Base-by-base conservation (phyloP, 148 eudicot species). In the Silene latifolia region DNA sequence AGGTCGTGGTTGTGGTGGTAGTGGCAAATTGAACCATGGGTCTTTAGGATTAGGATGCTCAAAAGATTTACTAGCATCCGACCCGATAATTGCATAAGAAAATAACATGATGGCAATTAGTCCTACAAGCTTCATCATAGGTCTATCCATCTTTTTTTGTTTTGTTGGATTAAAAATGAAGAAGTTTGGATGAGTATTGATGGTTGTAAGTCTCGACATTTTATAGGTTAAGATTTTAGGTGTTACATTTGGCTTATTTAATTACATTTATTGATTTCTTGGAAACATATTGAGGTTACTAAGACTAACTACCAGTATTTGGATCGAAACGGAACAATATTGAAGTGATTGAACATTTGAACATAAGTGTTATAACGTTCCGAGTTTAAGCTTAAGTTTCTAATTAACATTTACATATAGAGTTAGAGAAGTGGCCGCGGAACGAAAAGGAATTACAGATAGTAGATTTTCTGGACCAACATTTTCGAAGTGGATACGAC, bases 1-100 rank as follows among this genome's bases (percentile, higher is more conserved):
- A 3, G 63, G 70, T 20, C 74, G 51, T 61, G 82, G 74, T 39
- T 79, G 74, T 17, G 54, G 69, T 46, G 82, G 82, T 15, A 79
- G 15, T 6, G 57, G 46, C 24, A 25, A 23, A 10, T 59, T 60
- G 61, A 29, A 79, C 81, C 81, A 79, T 35, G 73, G 56, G 23
- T 79, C 66, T 9, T 6, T 17, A 13, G 74, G 64, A 14, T 59
- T 23, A n/a, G 64, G 64, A 8, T 60, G 11, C 64, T 60, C 64
- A 12, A 60, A 60, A 0, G 25, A 8, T 4, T 60, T 24, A 9
- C 64, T 23, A 23, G 64, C 64, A 23, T 60, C 2, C 0, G 64
- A 20, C 24, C 64, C 64, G 24, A 23, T 60, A 60, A 60, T 60
- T 9, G 64, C 64, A 7, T 23, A 8, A 2, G 64, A 60, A 12